Evolutionary conservation across 305 asterid genomes (phyloP), one percentile per base, ranked within the genome.

Genomic region (Euphrasia arctica): DNA sequence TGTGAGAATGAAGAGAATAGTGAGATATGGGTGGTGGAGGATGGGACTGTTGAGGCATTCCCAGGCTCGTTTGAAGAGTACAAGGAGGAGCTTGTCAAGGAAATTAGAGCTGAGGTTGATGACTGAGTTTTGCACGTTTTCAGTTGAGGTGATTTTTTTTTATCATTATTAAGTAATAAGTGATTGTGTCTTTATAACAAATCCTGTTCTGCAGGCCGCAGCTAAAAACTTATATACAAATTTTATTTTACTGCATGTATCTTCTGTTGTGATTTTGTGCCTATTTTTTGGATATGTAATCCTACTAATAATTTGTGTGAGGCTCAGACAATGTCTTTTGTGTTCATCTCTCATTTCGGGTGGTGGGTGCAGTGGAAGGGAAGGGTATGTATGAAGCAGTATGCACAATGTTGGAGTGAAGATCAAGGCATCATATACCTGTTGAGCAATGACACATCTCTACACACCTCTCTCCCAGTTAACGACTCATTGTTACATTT

Each of bases 1-100:
- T 52, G 58, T 22, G 32, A 18, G 5, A 4, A 52, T 22, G 58
- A 52, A 9, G 58, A 52, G 32, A 52, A n/a, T 6, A 51, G 56
- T 51, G 27, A 14, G 28, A 51, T 51, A 51, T 51, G 56, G 56
- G 27, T 13, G 56, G 56, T 51, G 56, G 32, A 52, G 58, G 32
- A 18, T 52, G 58, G 58, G 13, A 15, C 58, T 18, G 58, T 52
- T 11, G 32, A 52, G 34, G 5, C 58, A 7, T 52, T 7, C 58
- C 58, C 4, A 10, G 58, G 58, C 9, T 1, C 58, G n/a, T 52
- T 52, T 11, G 32, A 52, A n/a, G 58, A 18, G 32, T 52, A 52
- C 32, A 52, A 52, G 58, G 58, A 52, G 32, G 32, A 52, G 32
- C 58, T 52, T 10, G n/a, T 52, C 32, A 22, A 18, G 32, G 32